Percentiles rank a stretch among this genome's conserved stretches.
Conservation (phyloP, 768 basidiomycete genomes). For the Amylocystis lapponica region DNA sequence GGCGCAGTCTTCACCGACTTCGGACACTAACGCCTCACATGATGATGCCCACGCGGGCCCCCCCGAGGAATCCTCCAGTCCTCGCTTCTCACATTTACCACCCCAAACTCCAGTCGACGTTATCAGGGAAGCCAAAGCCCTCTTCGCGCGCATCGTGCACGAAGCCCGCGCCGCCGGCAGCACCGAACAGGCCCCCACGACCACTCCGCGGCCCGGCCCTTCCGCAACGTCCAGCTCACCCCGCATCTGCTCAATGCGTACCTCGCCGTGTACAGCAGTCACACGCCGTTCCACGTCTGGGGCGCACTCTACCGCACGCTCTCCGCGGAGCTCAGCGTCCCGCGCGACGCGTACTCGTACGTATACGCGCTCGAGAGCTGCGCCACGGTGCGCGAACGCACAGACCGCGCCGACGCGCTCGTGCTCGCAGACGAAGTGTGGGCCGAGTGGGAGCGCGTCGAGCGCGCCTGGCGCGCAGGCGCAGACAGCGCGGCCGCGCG, state of each 20-base stretch:
- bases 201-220: conserved; percentile 22
- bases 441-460: conserved; percentile 52
- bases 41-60: neutral
- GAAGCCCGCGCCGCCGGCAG: conserved; percentile 23
- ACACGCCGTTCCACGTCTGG: conserved; percentile 43
- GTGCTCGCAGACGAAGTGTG: conserved; percentile 60
- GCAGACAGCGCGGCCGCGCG: conserved; percentile 23
- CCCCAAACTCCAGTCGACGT: conserved; percentile 74
- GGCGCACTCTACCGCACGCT: conserved; percentile 44
- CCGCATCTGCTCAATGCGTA: conserved; percentile 74
- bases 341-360: conserved; percentile 49
- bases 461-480: conserved; percentile 31
- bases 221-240: conserved; percentile 52
- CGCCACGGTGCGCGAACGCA: conserved; percentile 32
- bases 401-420: conserved; percentile 43
- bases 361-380: conserved; percentile 68
- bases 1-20: neutral
- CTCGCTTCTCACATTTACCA: conserved; percentile 43
- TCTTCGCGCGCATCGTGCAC: conserved; percentile 56
- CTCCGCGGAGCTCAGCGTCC: conserved; percentile 38
- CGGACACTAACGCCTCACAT: neutral
- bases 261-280: conserved; percentile 67
- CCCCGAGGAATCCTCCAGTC: neutral
- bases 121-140: conserved; percentile 56
- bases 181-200: conserved; percentile 7